These are phyloP conservation scores for Suhomyces chickasaworum DNA, from an alignment of 1,139 yeast genomes.

Conservation along the genomic window DNA sequence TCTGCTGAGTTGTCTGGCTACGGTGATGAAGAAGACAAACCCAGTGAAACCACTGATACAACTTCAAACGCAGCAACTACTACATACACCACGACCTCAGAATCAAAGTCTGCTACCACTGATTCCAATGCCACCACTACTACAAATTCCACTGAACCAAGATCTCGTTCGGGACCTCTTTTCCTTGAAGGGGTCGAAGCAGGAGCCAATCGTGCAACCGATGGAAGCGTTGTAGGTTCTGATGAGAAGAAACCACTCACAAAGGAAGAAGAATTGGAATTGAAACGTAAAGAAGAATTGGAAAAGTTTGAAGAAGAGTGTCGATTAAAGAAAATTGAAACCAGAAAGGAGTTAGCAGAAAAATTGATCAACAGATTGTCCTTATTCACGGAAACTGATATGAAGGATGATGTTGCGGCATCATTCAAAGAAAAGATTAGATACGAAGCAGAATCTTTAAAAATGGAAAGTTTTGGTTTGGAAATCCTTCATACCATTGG, in stretches of 20 bases:
- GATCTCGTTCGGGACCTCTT: conserved; percentile 5
- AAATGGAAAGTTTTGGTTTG: conserved; percentile 92
- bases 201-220: conserved; percentile 16
- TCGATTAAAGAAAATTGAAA: conserved; percentile 67
- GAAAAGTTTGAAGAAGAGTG: conserved; percentile 83
- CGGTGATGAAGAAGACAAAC: conserved; percentile 38
- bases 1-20: conserved; percentile 61
- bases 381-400: conserved; percentile 81
- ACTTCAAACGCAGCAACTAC: conserved; percentile 2
- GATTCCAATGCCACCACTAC: conserved; percentile 3
- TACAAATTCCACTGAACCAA: conserved; percentile 6
- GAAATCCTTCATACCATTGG: conserved; percentile 91
- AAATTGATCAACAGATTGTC: conserved; percentile 69
- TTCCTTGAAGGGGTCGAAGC: conserved; percentile 23
- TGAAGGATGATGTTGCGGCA: conserved; percentile 63
- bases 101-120: background rate
- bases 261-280: conserved; percentile 48
- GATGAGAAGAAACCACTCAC: conserved; percentile 21
- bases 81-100: background rate
- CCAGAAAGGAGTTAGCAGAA: conserved; percentile 63
- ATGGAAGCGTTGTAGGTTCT: conserved; percentile 14
- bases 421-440: conserved; percentile 72
- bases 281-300: conserved; percentile 59
- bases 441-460: conserved; percentile 83
- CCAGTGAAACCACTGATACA: conserved; percentile 13